Evolutionary conservation across 805 yeast genomes (phyloP), one percentile per base, ranked within the genome.

Genomic region (Zygosaccharomyces gambellarensis): DNA sequence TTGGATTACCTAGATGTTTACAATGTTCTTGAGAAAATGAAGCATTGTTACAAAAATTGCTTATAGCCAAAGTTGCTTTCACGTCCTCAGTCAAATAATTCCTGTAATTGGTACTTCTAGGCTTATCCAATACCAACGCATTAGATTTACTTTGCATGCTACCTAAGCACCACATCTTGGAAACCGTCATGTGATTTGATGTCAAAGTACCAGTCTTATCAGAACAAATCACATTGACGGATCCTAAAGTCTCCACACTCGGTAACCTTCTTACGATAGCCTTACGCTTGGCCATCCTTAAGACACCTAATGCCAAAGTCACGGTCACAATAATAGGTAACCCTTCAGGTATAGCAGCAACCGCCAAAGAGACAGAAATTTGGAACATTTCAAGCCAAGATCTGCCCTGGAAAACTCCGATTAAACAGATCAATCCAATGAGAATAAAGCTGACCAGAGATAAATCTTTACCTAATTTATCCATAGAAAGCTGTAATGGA

Each of bases 301-400:
- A 74, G 39, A 94, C 99, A 44, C 99, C 99, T 21, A 94, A 74
- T 0, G 99, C 99, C 54, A 94, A 74, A 0, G 99, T 94, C 8
- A 94, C 99, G 5, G 99, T 92, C 36, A 94, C 99, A 66, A 94
- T 94, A 61, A 94, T 94, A 0, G 99, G 99, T 57, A 94, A 78
- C 47, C 99, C 99, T 70, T 94, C 99, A 4, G 99, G 99, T 59
- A 94, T 94, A 3, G 99, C 99, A 45, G 99, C 99, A 17, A 94
- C 99, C 2, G 99, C 99, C 54, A 94, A 75, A 1, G 97, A 90
- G 8, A 94, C 99, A 1, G 97, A 88, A 50, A 94, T 90, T 68
- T 92, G 97, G 71, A 94, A 92, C 97, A 95, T 94, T 55, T 94
- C 98, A 50, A 94, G 77, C 97, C 97, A 90, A 8, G 87, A 78